These are phyloP conservation scores for Cichorium intybus DNA, from an alignment of 140 eudicot species.

Conservation along the genomic window DNA sequence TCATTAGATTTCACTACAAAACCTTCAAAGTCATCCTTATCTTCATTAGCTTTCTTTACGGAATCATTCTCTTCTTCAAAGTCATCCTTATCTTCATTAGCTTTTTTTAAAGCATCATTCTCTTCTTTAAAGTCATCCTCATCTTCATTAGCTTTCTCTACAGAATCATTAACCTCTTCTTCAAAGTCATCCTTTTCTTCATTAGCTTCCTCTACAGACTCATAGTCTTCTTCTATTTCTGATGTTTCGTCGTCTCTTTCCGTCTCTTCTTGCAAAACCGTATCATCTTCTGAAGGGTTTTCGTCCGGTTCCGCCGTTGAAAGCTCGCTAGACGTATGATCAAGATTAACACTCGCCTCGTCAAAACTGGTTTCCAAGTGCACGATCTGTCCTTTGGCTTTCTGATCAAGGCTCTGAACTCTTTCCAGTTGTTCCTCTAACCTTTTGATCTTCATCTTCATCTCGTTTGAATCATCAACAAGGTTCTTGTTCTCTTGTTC, in stretches of 20 bases:
- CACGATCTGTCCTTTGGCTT: conserved; percentile 25
- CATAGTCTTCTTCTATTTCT: not conserved
- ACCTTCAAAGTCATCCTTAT: not conserved
- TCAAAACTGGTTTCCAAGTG: conserved; percentile 28
- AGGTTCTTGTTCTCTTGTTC: conserved; percentile 44
- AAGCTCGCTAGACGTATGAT: conserved; percentile 39
- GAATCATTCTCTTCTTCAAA: conserved; percentile 7
- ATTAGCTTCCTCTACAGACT: not conserved
- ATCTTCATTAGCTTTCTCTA: not conserved
- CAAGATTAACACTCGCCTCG: conserved; percentile 31
- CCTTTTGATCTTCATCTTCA: conserved; percentile 44
- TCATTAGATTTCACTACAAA: not conserved
- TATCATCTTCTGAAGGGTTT: conserved; percentile 11
- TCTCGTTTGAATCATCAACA: conserved; percentile 30
- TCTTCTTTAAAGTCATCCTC: not conserved
- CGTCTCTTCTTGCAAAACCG: not conserved
- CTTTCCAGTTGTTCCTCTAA: conserved; percentile 43
- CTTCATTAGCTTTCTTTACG: not conserved
- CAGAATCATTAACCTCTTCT: conserved; percentile 5
- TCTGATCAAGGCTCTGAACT: conserved; percentile 36
- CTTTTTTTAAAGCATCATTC: not conserved
- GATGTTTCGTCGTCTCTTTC: not conserved
- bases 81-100: not conserved
- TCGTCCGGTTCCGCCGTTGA: conserved; percentile 40
- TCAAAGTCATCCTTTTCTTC: not conserved